A percentile compares a stretch with the other conserved stretches of the same genome.
Conservation (phyloP, 2,329 filamentous ascomycete genomes). For the Didymella pinodella region DNA sequence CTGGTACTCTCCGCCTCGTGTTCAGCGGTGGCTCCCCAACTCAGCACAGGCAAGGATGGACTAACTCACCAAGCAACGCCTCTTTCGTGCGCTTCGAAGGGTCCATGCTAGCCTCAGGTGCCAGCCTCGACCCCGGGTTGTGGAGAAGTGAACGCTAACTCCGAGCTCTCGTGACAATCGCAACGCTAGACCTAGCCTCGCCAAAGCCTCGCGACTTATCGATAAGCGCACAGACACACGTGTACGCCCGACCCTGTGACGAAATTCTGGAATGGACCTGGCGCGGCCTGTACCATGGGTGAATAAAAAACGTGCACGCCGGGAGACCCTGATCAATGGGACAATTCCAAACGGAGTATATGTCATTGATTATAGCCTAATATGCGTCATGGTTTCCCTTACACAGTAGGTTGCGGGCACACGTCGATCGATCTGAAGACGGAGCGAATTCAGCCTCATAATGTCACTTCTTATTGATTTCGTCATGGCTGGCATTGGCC, state of each 20-base stretch:
- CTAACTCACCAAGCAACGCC: conserved; percentile 46
- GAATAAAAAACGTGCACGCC: background rate
- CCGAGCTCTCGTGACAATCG: background rate
- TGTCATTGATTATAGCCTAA: background rate
- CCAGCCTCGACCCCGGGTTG: conserved; percentile 14
- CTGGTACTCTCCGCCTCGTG: background rate
- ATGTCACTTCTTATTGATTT: conserved; percentile 8
- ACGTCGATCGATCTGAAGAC: conserved; percentile 3
- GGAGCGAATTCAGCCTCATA: conserved; percentile 6
- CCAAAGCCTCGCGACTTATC: conserved; percentile 6
- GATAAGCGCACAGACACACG: conserved; percentile 9
- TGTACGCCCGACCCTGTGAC: background rate
- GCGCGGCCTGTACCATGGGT: background rate
- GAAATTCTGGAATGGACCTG: background rate
- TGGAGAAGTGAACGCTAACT: conserved; percentile 7
- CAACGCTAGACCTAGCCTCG: background rate
- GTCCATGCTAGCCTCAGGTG: conserved; percentile 46
- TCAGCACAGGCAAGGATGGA: background rate
- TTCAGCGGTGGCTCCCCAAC: background rate
- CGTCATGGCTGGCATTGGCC: conserved; percentile 10
- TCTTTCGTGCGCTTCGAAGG: conserved; percentile 53
- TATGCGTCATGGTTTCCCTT: background rate
- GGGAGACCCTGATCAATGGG: conserved; percentile 7
- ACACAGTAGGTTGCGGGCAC: background rate
- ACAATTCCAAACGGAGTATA: background rate